Base-by-base conservation (phyloP, 164 flowering plant genomes). In the Chimonanthus praecox region DNA sequence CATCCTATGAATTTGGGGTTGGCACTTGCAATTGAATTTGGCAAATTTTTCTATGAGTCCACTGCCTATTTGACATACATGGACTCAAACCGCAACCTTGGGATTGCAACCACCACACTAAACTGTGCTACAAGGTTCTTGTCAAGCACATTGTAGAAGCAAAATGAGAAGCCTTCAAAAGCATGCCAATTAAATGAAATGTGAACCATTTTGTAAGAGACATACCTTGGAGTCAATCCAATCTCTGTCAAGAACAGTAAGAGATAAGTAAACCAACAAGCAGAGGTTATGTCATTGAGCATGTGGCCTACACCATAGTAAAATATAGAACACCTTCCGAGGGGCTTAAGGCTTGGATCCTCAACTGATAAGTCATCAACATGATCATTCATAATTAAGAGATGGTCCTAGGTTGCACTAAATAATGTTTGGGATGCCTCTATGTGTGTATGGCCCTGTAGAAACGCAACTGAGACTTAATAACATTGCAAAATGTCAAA, bases 211-310 rank as follows among this genome's bases (percentile, higher is more conserved):
- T 54, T 54, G 10, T 15, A n/a, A 68, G 21, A 64, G 46, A 75
- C 65, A 43, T 83, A 89, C 99, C 94, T 86, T 63, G 99, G 87
- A 18, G 95, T 80, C 47, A 94, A 74, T 18, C 97, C 95, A 81
- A 94, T 91, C 49, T 90, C 94, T 43, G 97, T 94, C 79, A 94
- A 77, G 82, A 89, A 94, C 71, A 94, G 78, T 68, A 94, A 78
- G 66, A 94, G 94, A 82, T 92, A 94, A 45, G 97, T 94, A 78
- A 92, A 94, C 99, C 99, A 94, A 82, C 97, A 94, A 5, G 97
- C 84, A 72, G 97, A 84, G 69, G 97, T 94, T 74, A 94, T 90
- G 87, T 94, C 99, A 81, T 94, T 94, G 63, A 94, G 92, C 99
- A 94, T 90, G 83, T 94, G 99, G 15, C 97, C 99, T 5, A 89